phyloP scores from a whole-genome alignment of 805 yeast genomes.

The Metschnikowia lochheadii region DNA sequence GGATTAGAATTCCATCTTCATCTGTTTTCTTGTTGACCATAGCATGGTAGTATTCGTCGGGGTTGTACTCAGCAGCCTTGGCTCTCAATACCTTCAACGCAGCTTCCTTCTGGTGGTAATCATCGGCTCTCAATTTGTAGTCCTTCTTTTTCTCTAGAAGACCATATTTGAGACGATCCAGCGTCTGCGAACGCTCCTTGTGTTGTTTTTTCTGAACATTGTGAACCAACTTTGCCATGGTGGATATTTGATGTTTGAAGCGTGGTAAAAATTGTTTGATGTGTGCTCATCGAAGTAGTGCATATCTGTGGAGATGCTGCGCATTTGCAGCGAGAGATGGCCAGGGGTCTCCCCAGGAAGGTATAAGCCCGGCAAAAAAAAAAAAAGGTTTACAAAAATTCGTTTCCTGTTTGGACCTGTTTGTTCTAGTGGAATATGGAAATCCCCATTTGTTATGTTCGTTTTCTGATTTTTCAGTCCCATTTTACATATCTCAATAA shows the following conservation, averaged over 20 bases:
- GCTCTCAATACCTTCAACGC: slow-evolving; percentile 65
- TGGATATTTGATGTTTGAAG: not conserved
- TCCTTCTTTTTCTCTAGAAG: slow-evolving; percentile 82
- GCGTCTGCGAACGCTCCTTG: slow-evolving; percentile 86
- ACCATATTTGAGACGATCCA: slow-evolving; percentile 69
- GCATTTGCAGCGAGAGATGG: not conserved
- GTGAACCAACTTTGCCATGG: slow-evolving; percentile 78
- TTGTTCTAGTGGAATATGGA: too few relatives aligned
- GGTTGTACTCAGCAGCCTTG: slow-evolving; percentile 73
- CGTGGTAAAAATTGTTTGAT: not conserved
- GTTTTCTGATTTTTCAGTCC: too few relatives aligned
- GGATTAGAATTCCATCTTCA: slow-evolving; percentile 58
- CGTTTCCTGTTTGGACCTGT: too few relatives aligned
- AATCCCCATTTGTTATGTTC: too few relatives aligned
- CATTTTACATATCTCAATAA: too few relatives aligned
- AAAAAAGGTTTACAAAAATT: too few relatives aligned
- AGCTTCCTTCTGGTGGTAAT: slow-evolving; percentile 56
- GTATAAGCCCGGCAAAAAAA: too few relatives aligned
- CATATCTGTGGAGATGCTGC: slow-evolving; percentile 6
- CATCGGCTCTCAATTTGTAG: slow-evolving; percentile 48
- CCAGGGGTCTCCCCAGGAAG: not conserved
- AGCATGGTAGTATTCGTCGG: slow-evolving; percentile 95
- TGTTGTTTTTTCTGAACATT: slow-evolving; percentile 96
- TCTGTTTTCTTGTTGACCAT: slow-evolving; percentile 76
- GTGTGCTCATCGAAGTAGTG: slow-evolving; percentile 14